Conservation (phyloP, 352 stramenopile species). For the Thalassiosira mediterranea region DNA sequence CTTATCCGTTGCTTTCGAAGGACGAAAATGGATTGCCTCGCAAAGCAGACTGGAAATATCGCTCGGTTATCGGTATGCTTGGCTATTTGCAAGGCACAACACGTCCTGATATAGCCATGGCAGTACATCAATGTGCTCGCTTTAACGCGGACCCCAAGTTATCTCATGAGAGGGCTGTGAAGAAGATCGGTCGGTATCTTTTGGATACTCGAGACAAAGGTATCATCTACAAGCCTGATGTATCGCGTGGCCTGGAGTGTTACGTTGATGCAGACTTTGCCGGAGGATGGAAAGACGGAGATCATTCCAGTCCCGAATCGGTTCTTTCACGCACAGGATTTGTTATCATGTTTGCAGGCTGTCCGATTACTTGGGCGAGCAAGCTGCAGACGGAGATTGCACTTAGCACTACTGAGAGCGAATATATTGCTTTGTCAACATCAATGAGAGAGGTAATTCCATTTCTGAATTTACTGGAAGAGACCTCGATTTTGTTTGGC, state of each 20-base stretch:
- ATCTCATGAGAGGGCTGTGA: constrained; percentile 39
- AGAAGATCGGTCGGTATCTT: constrained; percentile 52
- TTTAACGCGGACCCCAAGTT: constrained; percentile 42
- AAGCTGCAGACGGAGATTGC: constrained; percentile 53
- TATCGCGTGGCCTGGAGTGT: constrained; percentile 32
- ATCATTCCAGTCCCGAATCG: constrained; percentile 7
- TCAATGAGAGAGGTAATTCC: constrained; percentile 34
- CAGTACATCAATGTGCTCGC: constrained; percentile 53
- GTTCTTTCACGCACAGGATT: constrained; percentile 47
- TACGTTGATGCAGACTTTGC: constrained; percentile 56
- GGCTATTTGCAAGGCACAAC: constrained; percentile 36
- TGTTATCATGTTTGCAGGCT: constrained; percentile 49
- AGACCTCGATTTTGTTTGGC: constrained; percentile 10
- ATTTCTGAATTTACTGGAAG: constrained; percentile 28
- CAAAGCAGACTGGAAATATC: constrained; percentile 16
- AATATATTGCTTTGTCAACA: constrained; percentile 45
- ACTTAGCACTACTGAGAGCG: constrained; percentile 45
- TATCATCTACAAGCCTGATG: constrained; percentile 42
- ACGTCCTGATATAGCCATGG: constrained; percentile 44
- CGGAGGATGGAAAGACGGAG: constrained; percentile 17
- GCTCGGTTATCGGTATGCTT: constrained; percentile 52
- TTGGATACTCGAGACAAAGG: constrained; percentile 36
- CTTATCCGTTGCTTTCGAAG: not conserved
- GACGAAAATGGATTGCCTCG: not conserved
- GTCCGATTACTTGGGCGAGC: constrained; percentile 46